Percentiles rank a stretch among this genome's conserved stretches.
phyloP scores from a whole-genome alignment of 352 stramenopile genomes.

The Pythium sukuiense region DNA sequence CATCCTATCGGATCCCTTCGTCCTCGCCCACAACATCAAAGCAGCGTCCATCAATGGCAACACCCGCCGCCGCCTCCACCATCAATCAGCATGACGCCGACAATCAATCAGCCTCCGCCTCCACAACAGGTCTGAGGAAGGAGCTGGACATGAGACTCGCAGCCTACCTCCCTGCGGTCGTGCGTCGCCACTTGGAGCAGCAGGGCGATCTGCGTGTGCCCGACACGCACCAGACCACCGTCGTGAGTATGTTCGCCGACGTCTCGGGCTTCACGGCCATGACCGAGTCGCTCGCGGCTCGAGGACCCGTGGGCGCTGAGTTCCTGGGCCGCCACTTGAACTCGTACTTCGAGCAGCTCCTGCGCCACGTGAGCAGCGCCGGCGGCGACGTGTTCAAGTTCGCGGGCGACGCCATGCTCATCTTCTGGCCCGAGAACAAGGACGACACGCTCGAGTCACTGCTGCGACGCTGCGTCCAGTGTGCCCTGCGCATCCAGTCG shows the following conservation, averaged over 20 bases:
- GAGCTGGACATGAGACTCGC: conserved; percentile 83
- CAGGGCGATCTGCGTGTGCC: conserved; percentile 57
- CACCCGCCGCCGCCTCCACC: background rate
- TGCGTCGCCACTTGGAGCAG: conserved; percentile 73
- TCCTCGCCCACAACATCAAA: conserved; percentile 5
- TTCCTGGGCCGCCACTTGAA: conserved; percentile 92
- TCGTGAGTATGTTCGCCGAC: conserved; percentile 93
- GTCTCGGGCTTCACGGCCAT: conserved; percentile 94
- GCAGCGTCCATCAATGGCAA: background rate
- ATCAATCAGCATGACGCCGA: background rate
- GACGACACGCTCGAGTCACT: conserved; percentile 86
- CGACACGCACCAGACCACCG: conserved; percentile 68
- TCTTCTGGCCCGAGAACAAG: conserved; percentile 92
- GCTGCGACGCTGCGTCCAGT: conserved; percentile 84
- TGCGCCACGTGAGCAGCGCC: conserved; percentile 77
- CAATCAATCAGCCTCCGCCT: background rate
- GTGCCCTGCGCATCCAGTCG: conserved; percentile 89
- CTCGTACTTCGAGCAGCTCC: conserved; percentile 90
- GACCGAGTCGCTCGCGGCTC: conserved; percentile 88
- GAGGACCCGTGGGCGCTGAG: conserved; percentile 86
- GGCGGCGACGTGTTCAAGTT: conserved; percentile 94
- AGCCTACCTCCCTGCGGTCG: conserved; percentile 78
- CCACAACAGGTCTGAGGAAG: conserved; percentile 44
- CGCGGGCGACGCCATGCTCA: conserved; percentile 94
- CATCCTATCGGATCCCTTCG: background rate